Conservation (phyloP, 768 basidiomycete species). For the Amanita subjunquillea region DNA sequence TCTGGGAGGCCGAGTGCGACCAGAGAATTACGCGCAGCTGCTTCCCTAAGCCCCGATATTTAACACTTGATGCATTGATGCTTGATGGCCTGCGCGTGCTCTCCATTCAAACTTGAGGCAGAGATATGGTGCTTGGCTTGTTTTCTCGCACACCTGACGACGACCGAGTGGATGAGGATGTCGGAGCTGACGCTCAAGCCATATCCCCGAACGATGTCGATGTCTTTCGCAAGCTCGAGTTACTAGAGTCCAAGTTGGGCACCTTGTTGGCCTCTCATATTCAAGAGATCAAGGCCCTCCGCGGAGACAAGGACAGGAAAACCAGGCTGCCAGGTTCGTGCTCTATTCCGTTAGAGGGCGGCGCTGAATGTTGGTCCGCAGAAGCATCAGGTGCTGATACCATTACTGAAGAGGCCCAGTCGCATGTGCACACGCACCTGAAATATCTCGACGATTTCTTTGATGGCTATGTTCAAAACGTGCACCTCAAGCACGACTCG, state of each 20-base stretch:
- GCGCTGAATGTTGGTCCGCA: background rate
- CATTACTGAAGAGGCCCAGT: background rate
- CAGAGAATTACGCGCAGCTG: too few relatives aligned
- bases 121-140: background rate
- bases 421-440: slow-evolving; percentile 12
- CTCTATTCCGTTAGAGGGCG: background rate
- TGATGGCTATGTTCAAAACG: too few relatives aligned
- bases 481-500: too few relatives aligned
- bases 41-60: too few relatives aligned
- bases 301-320: background rate
- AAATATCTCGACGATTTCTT: slow-evolving; percentile 18
- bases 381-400: background rate
- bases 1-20: too few relatives aligned
- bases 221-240: background rate
- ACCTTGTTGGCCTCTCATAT: background rate
- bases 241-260: background rate
- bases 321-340: background rate
- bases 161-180: background rate
- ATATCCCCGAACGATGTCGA: background rate
- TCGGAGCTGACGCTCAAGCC: background rate
- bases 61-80: too few relatives aligned
- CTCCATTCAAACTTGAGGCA: background rate
- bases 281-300: background rate
- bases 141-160: background rate
- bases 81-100: too few relatives aligned